Conservation (phyloP, 2,329 filamentous ascomycete species). For the Harringtonia lauricola region DNA sequence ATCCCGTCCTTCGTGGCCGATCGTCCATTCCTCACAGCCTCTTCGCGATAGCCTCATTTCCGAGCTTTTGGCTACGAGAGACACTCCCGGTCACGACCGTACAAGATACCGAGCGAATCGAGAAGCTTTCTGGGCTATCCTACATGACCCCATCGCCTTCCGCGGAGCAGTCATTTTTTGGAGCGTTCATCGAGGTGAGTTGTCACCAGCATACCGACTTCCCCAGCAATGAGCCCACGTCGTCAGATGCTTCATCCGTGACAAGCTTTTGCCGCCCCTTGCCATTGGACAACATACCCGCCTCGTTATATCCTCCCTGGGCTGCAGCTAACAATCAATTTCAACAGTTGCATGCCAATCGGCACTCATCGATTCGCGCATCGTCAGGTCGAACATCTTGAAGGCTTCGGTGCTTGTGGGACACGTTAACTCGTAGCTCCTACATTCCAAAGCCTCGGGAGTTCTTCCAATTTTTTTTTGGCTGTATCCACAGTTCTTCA, state of each 20-base stretch:
- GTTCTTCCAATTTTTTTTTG: conserved; percentile 26
- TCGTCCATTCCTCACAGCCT: conserved; percentile 1
- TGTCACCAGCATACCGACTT: no score
- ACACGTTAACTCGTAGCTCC: conserved; percentile 57
- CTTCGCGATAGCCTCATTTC: not conserved
- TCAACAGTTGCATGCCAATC: conserved; percentile 29
- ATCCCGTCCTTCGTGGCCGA: not conserved
- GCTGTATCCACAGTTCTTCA: conserved; percentile 11
- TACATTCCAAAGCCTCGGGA: conserved; percentile 33
- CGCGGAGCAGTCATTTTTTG: not conserved
- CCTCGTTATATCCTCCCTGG: not conserved
- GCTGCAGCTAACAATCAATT: not conserved
- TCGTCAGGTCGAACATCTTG: conserved; percentile 21
- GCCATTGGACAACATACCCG: no score
- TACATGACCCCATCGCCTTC: not conserved
- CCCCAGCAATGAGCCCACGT: no score
- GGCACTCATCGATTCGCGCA: conserved; percentile 23
- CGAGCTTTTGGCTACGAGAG: not conserved
- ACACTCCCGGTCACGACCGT: not conserved
- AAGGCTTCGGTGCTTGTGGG: conserved; percentile 37
- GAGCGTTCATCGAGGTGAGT: not conserved
- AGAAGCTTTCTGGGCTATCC: not conserved
- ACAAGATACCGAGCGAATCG: not conserved
- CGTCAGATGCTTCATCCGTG: no score
- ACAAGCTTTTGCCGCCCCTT: no score